Evolutionary conservation across 257 asterid genomes (phyloP).

Genomic region (Gentiana straminea): DNA sequence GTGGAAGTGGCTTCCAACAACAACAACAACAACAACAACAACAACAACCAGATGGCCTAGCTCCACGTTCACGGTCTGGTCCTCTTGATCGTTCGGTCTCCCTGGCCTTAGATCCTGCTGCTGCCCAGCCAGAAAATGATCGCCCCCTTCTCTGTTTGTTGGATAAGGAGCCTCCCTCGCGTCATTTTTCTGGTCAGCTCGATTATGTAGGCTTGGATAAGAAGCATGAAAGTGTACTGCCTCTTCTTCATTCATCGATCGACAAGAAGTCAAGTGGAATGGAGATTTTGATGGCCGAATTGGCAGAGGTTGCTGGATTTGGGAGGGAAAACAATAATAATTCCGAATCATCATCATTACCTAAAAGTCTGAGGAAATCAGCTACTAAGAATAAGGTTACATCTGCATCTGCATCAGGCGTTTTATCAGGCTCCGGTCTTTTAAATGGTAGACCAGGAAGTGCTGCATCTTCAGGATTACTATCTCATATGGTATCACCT

Average conservation of each 20-base stretch:
- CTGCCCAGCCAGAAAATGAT: conserved; percentile 61
- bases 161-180: conserved; percentile 98
- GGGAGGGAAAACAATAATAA: conserved; percentile 69
- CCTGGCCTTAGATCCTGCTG: conserved; percentile 43
- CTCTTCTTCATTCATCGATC: conserved; percentile 41
- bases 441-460: conserved; percentile 96
- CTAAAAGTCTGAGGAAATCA: conserved; percentile 60
- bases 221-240: conserved; percentile 55
- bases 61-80: conserved; percentile 66
- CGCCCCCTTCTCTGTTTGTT: conserved; percentile 84
- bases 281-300: conserved; percentile 93
- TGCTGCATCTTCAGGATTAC: conserved; percentile 90
- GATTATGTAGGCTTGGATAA: conserved; percentile 89
- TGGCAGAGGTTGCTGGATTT: conserved; percentile 90
- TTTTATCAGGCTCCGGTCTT: conserved; percentile 95
- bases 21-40: too few relatives aligned
- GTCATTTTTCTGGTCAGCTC: conserved; percentile 94
- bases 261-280: conserved; percentile 71
- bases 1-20: conserved; percentile 68
- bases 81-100: conserved; percentile 60
- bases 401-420: conserved; percentile 85
- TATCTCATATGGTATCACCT: conserved; percentile 75
- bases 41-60: conserved; percentile 56
- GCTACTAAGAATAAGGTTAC: conserved; percentile 64
- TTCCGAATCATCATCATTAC: conserved; percentile 54